Evolutionary conservation across 148 eudicot species (phyloP), one percentile per base, ranked within the genome.

Genomic region (Rhododendron simsii): DNA sequence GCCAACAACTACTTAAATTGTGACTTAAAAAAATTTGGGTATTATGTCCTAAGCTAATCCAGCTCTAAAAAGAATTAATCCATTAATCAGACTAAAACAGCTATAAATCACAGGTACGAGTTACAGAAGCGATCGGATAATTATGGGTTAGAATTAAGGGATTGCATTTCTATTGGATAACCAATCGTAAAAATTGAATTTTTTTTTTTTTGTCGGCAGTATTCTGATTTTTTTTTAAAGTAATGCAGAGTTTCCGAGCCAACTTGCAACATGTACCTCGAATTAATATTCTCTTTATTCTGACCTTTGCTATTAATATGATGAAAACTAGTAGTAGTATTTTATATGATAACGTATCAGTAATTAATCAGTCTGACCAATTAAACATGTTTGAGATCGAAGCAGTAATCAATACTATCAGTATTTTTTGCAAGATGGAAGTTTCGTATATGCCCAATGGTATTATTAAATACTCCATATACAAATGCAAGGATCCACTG

Each of bases 161-260:
- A 3, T 67, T 67, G 14, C 15, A 67, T 67, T 26, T 67, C 6
- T 28, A 23, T 67, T 67, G 35, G 74, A 26, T 28, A 67, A 9
- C 20, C 39, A 30, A 71, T 30, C 18, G 21, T 30, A 3, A 20
- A 71, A 71, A 26, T 8, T 65, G 18, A 55, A 55, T 55, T 41
- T 0, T 5, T 41, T 5, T 0, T 41, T 41, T 41, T 41, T 41
- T 41, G 8, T 41, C 45, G 8, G 45, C 1, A 41, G 8, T 41
- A 41, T 41, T 41, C 7, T 41, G 8, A 41, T 41, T 41, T 41
- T 41, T 41, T 41, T 6, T 0, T 39, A 0, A 0, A 0, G 6
- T 41, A 41, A 41, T 41, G 45, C 1, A 5, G 0, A 0, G 45
- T 5, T 41, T 0, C 7, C 7, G 45, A 0, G 0, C 45, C 7